A percentile compares a stretch with the other conserved stretches of the same genome.
Evolutionary conservation across 805 yeast species (phyloP).

Genomic region (Jamesozyma gamospora): DNA sequence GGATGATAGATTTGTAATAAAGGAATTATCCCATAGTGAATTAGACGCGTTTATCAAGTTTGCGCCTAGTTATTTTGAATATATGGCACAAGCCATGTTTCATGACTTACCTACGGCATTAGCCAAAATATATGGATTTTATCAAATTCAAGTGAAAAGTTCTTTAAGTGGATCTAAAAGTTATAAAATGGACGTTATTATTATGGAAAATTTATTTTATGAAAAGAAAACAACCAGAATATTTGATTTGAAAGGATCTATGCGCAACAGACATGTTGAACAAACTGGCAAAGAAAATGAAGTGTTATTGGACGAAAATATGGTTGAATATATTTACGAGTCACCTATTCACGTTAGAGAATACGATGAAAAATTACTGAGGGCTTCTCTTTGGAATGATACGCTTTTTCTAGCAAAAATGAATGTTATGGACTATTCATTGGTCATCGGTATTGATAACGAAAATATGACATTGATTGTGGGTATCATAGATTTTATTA

Average conservation of each 20-base stretch:
- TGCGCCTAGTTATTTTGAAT: slow-evolving; percentile 94
- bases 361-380: slow-evolving; percentile 71
- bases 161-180: slow-evolving; percentile 48
- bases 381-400: slow-evolving; percentile 92
- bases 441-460: slow-evolving; percentile 83
- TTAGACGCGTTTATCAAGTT: slow-evolving; percentile 88
- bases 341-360: slow-evolving; percentile 91
- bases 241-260: slow-evolving; percentile 93
- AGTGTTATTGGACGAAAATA: slow-evolving; percentile 88
- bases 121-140: slow-evolving; percentile 92
- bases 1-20: slow-evolving; percentile 81
- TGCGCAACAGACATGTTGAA: slow-evolving; percentile 93
- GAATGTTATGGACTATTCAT: slow-evolving; percentile 98
- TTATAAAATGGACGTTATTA: slow-evolving; percentile 79
- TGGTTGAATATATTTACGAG: slow-evolving; percentile 96
- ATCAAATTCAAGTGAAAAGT: slow-evolving; percentile 82
- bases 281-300: slow-evolving; percentile 95
- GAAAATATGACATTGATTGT: slow-evolving; percentile 64
- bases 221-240: slow-evolving; percentile 72
- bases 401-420: slow-evolving; percentile 87
- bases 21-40: slow-evolving; percentile 80
- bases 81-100: slow-evolving; percentile 88
- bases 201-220: slow-evolving; percentile 92
- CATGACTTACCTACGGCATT: slow-evolving; percentile 91
- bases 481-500: slow-evolving; percentile 86